Evolutionary conservation across 257 asterid genomes (phyloP).

Genomic region (Rhazya stricta): DNA sequence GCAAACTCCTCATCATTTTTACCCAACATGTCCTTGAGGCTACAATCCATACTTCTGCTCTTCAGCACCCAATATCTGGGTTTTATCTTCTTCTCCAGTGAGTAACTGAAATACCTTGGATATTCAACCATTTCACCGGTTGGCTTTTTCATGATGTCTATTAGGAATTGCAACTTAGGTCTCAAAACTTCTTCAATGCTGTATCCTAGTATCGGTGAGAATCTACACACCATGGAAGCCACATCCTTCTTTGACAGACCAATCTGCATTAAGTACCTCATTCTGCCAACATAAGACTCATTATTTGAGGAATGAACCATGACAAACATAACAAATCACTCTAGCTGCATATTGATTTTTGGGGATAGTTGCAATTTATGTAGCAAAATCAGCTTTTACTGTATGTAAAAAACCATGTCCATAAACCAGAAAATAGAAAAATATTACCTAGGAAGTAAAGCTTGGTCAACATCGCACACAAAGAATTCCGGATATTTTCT

Average conservation of each 20-base stretch:
- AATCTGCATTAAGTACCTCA: conserved; percentile 51
- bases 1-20: conserved; percentile 88
- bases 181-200: conserved; percentile 66
- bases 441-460: conserved; percentile 80
- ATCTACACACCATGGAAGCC: conserved; percentile 63
- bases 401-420: not conserved
- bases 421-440: not conserved
- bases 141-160: conserved; percentile 62
- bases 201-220: conserved; percentile 90
- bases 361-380: not conserved
- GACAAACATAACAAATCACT: not conserved
- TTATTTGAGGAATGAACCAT: not conserved
- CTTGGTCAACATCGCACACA: conserved; percentile 65
- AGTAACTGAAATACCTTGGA: conserved; percentile 94
- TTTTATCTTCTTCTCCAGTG: conserved; percentile 88
- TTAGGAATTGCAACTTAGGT: conserved; percentile 74
- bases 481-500: conserved; percentile 85
- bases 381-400: not conserved
- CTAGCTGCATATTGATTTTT: not conserved
- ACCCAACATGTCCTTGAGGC: conserved; percentile 75
- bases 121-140: conserved; percentile 64
- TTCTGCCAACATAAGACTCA: conserved; percentile 32
- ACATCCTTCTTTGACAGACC: conserved; percentile 69
- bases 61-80: conserved; percentile 74
- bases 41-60: conserved; percentile 48